These are phyloP conservation scores for Filosporella fistucella DNA, from an alignment of 495 filamentous ascomycete genomes.

Conservation along the genomic window DNA sequence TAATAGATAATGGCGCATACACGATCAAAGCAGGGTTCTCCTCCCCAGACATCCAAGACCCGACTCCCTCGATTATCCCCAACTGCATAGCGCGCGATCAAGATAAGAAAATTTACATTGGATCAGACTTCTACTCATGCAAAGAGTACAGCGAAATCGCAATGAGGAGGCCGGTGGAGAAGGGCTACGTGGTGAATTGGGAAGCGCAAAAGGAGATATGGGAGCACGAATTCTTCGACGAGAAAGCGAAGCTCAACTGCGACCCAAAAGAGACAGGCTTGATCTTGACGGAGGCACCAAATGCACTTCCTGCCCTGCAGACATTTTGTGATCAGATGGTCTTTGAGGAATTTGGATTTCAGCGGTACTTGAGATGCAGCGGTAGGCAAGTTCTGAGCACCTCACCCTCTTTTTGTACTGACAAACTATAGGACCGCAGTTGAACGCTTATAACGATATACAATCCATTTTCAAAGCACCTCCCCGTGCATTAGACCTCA, in stretches of 20 bases:
- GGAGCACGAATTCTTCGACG: constrained; percentile 84
- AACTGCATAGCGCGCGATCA: constrained; percentile 86
- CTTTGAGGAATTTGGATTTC: constrained; percentile 97
- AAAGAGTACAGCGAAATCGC: constrained; percentile 85
- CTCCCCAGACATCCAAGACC: constrained; percentile 10
- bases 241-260: constrained; percentile 60
- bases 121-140: constrained; percentile 73
- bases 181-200: constrained; percentile 95
- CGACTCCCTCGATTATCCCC: constrained; percentile 53
- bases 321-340: constrained; percentile 92
- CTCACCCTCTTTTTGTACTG: constrained; percentile 2
- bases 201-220: constrained; percentile 94
- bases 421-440: constrained; percentile 39
- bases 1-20: constrained; percentile 92
- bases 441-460: constrained; percentile 84
- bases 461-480: constrained; percentile 54
- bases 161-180: constrained; percentile 89
- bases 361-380: constrained; percentile 71
- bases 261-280: constrained; percentile 78
- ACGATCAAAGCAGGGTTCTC: constrained; percentile 90
- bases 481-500: constrained; percentile 24
- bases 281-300: constrained; percentile 87
- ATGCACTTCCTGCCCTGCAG: constrained; percentile 74
- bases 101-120: constrained; percentile 72
- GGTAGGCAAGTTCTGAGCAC: constrained; percentile 38